Evolutionary conservation across 345 rosid genomes (phyloP).

Genomic region (Gossypium arboreum): DNA sequence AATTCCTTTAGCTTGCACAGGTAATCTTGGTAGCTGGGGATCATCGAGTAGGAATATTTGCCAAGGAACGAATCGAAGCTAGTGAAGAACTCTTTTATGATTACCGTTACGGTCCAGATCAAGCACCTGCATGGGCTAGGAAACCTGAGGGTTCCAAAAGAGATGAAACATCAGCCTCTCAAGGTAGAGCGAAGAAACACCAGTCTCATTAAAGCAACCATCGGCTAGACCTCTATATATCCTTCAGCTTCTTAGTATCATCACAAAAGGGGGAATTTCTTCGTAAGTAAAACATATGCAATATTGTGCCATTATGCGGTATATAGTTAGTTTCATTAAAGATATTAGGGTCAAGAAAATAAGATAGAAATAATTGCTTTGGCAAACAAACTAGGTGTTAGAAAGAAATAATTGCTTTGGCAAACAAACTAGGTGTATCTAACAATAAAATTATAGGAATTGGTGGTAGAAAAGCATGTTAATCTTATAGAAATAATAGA

Average conservation of each 20-base stretch:
- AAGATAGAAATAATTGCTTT: conserved; percentile 19
- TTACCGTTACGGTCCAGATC: conserved; percentile 93
- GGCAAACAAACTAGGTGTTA: conserved; percentile 11
- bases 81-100: conserved; percentile 95
- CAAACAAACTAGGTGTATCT: conserved; percentile 10
- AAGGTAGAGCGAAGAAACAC: conserved; percentile 95
- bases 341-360: background rate
- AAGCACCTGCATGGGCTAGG: conserved; percentile 98
- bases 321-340: conserved; percentile 15
- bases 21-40: conserved; percentile 99
- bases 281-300: background rate
- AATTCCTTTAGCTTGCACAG: conserved; percentile 31
- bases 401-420: conserved; percentile 19
- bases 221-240: background rate
- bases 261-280: background rate
- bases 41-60: conserved; percentile 93
- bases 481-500: background rate
- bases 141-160: conserved; percentile 86
- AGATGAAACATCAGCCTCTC: conserved; percentile 64
- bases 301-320: conserved; percentile 10
- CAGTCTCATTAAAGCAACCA: conserved; percentile 65
- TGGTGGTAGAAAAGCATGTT: background rate
- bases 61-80: conserved; percentile 88
- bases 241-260: background rate
- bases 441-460: background rate